Conservation (phyloP, 495 filamentous ascomycete genomes). For the Jackrogersella multiformis region DNA sequence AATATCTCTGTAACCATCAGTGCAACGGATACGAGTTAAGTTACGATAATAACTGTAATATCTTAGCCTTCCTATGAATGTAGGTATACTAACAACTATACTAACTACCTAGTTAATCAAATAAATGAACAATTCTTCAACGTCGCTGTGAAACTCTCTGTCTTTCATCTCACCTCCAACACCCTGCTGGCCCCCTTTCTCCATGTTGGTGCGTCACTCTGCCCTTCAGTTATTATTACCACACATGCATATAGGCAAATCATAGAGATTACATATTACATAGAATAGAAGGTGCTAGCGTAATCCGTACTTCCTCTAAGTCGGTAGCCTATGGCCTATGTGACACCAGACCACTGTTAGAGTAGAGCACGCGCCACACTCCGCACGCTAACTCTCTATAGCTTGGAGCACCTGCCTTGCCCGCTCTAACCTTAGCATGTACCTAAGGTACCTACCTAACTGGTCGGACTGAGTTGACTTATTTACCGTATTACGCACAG, state of each 20-base stretch:
- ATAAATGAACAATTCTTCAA: not conserved
- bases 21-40: not conserved
- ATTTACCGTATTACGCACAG: slow-evolving; percentile 42
- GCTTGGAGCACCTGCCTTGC: slow-evolving; percentile 8
- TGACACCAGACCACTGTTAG: slow-evolving; percentile 8
- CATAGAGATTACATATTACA: slow-evolving; percentile 5
- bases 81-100: too few relatives aligned
- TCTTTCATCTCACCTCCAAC: not conserved
- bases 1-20: not conserved
- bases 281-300: slow-evolving; percentile 12
- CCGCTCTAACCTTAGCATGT: too few relatives aligned
- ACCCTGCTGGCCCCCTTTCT: slow-evolving; percentile 29
- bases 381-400: slow-evolving; percentile 30
- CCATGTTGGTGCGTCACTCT: slow-evolving; percentile 23
- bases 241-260: not conserved
- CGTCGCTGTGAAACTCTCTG: not conserved
- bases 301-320: slow-evolving; percentile 9
- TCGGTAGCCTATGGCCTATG: not conserved
- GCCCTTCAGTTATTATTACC: slow-evolving; percentile 6
- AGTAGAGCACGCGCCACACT: slow-evolving; percentile 23
- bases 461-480: too few relatives aligned
- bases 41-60: not conserved
- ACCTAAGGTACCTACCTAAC: not conserved
- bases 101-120: too few relatives aligned
- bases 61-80: not conserved